Evolutionary conservation across 176 grass and related monocot genomes (phyloP), one percentile per base, ranked within the genome.

Genomic region (Eragrostis nindensis): DNA sequence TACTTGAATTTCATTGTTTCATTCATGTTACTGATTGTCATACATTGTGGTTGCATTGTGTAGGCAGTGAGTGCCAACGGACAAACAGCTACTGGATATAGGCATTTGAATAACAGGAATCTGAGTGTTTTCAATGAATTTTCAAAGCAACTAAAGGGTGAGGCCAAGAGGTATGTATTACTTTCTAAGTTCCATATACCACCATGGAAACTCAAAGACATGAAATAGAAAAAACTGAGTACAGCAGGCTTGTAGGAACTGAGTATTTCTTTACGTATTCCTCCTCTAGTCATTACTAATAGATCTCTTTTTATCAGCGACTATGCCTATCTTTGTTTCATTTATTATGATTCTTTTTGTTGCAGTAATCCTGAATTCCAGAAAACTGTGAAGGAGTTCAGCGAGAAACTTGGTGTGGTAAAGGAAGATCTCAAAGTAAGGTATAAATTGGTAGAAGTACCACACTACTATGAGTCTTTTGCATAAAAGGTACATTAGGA

Each of bases 81-180:
- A 38, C 85, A 74, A 85, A 32, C 86, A 39, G 24, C 12, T 66
- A 70, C 81, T 39, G 66, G 32, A 75, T 86, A 86, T 62, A 91
- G 82, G 30, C 68, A 87, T 83, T 83, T 85, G 75, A 92, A 63
- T 80, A 66, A 91, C 83, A 84, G 95, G 50, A 82, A 91, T 66
- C 86, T 94, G 67, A 94, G 92, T 93, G 83, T 98, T 76, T 98
- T 98, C 80, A 98, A 89, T n/a, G 95, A 98, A 73, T 98, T 98
- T 70, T 98, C 95, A 11, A 94, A 98, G 83, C 90, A 94, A 71
- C 79, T 98, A 53, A 98, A 98, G 86, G 92, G 95, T 62, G 95
- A 98, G 82, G 92, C 88, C 56, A 98, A 91, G 39, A 94, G 92
- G 95, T 89, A 75, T 57, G 61, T 12, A 48, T 78, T 73, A 84